A percentile compares a stretch with the other conserved stretches of the same genome.
Evolutionary conservation across 176 grass and related monocot species (phyloP).

Genomic region (Phoenix roebelenii): DNA sequence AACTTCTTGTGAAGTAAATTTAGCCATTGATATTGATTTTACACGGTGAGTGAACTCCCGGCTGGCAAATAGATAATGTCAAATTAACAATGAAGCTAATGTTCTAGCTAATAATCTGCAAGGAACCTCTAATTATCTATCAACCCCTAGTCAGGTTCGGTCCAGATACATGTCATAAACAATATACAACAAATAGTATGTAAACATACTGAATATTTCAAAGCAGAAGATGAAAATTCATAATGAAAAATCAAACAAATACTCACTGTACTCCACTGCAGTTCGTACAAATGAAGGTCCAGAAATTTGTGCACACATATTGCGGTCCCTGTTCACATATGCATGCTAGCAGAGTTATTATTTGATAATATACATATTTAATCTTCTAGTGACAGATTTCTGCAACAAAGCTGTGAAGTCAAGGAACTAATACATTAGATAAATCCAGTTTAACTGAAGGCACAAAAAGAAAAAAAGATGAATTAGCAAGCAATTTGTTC

Average conservation of each 20-base stretch:
- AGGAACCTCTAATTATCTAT: too few relatives aligned
- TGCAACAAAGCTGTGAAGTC: not conserved
- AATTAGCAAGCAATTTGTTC: too few relatives aligned
- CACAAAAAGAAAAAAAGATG: too few relatives aligned
- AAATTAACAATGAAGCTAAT: too few relatives aligned
- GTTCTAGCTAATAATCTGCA: too few relatives aligned
- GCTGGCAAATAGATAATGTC: constrained; percentile 22
- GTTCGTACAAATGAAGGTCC: constrained; percentile 92
- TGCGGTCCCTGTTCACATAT: constrained; percentile 75
- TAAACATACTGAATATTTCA: too few relatives aligned
- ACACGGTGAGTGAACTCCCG: constrained; percentile 93
- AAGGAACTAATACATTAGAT: too few relatives aligned
- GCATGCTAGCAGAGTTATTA: constrained; percentile 25
- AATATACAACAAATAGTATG: constrained; percentile 2
- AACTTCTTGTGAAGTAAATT: constrained; percentile 98
- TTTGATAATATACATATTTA: constrained; percentile 3
- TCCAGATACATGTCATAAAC: not conserved
- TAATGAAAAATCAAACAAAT: constrained; percentile 16
- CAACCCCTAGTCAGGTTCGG: too few relatives aligned
- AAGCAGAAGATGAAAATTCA: constrained; percentile 16
- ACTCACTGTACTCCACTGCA: constrained; percentile 99
- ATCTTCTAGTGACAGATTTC: not conserved
- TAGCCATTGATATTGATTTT: constrained; percentile 98
- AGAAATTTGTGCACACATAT: constrained; percentile 99
- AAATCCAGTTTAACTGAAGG: too few relatives aligned